Evolutionary conservation across 768 basidiomycete genomes (phyloP), one percentile per base, ranked within the genome.

Genomic region (Sarcodon sp.): DNA sequence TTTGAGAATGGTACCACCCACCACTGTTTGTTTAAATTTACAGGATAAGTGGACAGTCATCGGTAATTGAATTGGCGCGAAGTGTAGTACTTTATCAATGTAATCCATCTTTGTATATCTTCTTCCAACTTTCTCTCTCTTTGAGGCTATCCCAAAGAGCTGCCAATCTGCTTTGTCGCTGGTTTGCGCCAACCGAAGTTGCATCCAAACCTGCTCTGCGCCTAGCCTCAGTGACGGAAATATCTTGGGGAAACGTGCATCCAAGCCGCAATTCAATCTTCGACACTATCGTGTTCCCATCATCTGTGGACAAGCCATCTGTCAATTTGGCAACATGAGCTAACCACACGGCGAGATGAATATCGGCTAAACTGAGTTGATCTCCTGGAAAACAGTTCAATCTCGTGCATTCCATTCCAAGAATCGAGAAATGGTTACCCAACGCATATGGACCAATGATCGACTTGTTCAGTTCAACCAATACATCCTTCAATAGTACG

Each of bases 331-430:
- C 73, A 4, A 89, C 54, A 27, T 78, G 72, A 8, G 76, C 65
- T 33, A 91, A 59, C 87, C 87, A 93, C 27, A 77, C 79, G 7
- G 77, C 79, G 15, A 90, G 72, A 57, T 90, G 88, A 48, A 90
- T 65, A 59, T 92, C 90, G 11, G 82, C 85, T 43, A 88, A 64
- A 6, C 83, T 87, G 55, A 89, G 61, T 53, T 92, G 87, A 56
- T 92, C 88, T 13, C 89, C 89, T 86, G 33, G 7, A 7, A 37
- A 31, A 43, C 16, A 13, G 10, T 12, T n/a, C 7, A 39, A 32
- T 6, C 15, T 8, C 8, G 39, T n/a, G 16, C 41, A 11, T 39
- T 5, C 38, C 35, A 31, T 27, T 27, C 21, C 21, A 27, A 27
- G 21, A 27, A 27, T 27, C 21, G 21, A 27, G 21, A 27, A 27